Conservation (phyloP, 495 filamentous ascomycete species). For the Tuber calosporum region DNA sequence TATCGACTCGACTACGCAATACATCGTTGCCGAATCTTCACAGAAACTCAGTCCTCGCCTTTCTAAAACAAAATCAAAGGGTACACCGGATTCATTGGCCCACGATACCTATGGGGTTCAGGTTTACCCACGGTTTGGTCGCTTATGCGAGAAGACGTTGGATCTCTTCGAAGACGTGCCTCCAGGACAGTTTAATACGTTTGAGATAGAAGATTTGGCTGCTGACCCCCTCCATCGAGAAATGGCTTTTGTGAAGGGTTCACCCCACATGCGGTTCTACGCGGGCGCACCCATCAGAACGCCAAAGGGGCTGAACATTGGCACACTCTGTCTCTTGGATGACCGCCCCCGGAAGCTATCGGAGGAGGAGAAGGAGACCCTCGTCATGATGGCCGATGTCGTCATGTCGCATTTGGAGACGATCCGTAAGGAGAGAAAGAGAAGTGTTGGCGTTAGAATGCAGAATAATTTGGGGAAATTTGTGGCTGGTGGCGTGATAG, state of each 20-base stretch:
- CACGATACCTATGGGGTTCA: conserved; percentile 40
- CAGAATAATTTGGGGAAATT: conserved; percentile 15
- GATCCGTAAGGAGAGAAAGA: conserved; percentile 1
- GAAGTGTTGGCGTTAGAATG: conserved; percentile 8
- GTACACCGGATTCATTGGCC: conserved; percentile 35
- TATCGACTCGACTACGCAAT: conserved; percentile 53
- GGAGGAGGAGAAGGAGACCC: conserved; percentile 41
- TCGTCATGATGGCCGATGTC: conserved; percentile 49
- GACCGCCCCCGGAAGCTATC: conserved; percentile 46
- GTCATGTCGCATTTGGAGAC: conserved; percentile 58
- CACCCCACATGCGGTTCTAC: conserved; percentile 51
- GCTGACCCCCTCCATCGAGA: conserved; percentile 48
- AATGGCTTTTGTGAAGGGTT: conserved; percentile 43
- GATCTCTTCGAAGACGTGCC: conserved; percentile 28
- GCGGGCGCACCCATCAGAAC: conserved; percentile 59
- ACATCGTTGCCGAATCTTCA: conserved; percentile 56
- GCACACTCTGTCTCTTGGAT: conserved; percentile 59
- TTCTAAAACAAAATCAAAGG: conserved; percentile 33
- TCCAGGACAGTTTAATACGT: conserved; percentile 43
- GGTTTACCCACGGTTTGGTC: conserved; percentile 45
- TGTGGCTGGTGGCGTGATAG: conserved; percentile 14
- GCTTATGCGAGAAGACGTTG: conserved; percentile 47
- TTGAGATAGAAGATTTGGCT: conserved; percentile 48
- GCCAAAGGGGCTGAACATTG: conserved; percentile 59
- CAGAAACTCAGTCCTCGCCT: conserved; percentile 46